A percentile compares a stretch with the other conserved stretches of the same genome.
Evolutionary conservation across 352 stramenopile species (phyloP).

Genomic region (Pythium rhizo-oryzae): DNA sequence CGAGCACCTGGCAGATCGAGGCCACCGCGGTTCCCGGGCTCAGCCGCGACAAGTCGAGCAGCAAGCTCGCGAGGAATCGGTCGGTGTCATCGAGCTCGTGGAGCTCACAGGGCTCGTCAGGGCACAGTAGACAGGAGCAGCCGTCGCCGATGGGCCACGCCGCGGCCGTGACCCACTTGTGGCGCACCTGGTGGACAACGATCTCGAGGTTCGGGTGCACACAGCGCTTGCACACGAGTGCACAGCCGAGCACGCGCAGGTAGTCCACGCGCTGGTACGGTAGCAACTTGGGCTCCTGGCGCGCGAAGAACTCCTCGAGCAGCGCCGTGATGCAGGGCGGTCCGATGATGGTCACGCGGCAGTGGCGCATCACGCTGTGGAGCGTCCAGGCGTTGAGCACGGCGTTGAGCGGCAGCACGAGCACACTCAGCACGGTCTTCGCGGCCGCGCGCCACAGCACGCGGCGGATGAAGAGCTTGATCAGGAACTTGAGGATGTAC

Average conservation of each 20-base stretch:
- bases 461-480: constrained; percentile 62
- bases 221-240: constrained; percentile 48
- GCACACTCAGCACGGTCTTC: constrained; percentile 39
- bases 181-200: constrained; percentile 50
- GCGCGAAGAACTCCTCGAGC: constrained; percentile 39
- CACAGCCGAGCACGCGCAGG: constrained; percentile 45
- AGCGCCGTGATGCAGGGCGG: constrained; percentile 39
- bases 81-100: constrained; percentile 46
- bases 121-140: constrained; percentile 34
- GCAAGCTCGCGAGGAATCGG: constrained; percentile 33
- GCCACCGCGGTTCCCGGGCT: neutral
- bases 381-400: constrained; percentile 55
- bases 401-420: constrained; percentile 52
- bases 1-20: constrained; percentile 4
- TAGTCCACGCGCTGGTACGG: constrained; percentile 55
- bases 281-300: constrained; percentile 29
- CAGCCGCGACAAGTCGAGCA: constrained; percentile 19
- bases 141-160: constrained; percentile 37
- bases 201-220: constrained; percentile 65
- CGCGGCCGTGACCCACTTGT: constrained; percentile 39
- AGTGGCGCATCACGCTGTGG: constrained; percentile 45
- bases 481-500: constrained; percentile 53
- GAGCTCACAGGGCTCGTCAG: constrained; percentile 25
- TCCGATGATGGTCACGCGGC: constrained; percentile 52
- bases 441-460: constrained; percentile 51